Evolutionary conservation across 495 filamentous ascomycete genomes (phyloP).

Genomic region (Penicillium cinerascens): DNA sequence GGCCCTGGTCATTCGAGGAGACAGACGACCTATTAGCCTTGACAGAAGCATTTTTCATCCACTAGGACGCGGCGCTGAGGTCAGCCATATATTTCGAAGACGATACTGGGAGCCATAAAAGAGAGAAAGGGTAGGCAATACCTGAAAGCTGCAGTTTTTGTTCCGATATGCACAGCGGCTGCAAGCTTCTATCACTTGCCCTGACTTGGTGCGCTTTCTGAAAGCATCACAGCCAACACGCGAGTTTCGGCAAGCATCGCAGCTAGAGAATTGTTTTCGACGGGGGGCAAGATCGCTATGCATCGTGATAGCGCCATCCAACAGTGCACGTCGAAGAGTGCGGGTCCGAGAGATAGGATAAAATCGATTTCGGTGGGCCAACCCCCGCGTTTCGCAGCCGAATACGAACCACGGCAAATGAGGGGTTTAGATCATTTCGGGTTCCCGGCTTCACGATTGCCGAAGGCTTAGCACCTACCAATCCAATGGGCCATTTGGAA

Average conservation of each 20-base stretch:
- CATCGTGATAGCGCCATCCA: neutral
- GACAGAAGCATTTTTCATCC: conserved; percentile 6
- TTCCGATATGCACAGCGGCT: conserved; percentile 16
- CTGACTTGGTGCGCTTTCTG: conserved; percentile 8
- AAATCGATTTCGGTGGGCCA: too few species aligned
- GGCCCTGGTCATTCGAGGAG: neutral
- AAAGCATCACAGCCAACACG: conserved; percentile 18
- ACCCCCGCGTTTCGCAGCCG: too few species aligned
- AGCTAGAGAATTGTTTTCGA: conserved; percentile 19
- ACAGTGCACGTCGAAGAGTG: too few species aligned
- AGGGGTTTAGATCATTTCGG: too few species aligned
- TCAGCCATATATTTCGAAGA: neutral
- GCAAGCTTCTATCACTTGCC: conserved; percentile 7
- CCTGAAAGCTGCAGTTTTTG: conserved; percentile 16
- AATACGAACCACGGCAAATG: too few species aligned
- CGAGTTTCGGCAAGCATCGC: conserved; percentile 18
- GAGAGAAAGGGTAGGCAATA: neutral
- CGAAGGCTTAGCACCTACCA: too few species aligned
- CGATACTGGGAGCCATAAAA: neutral
- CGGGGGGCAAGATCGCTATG: conserved; percentile 9
- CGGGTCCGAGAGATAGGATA: too few species aligned
- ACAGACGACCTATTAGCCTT: neutral
- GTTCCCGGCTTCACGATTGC: too few species aligned
- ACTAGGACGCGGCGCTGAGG: neutral
- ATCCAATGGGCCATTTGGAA: too few species aligned